These are phyloP conservation scores for Globisporangium uncinulatum DNA, from an alignment of 352 stramenopile species.

Conservation along the genomic window DNA sequence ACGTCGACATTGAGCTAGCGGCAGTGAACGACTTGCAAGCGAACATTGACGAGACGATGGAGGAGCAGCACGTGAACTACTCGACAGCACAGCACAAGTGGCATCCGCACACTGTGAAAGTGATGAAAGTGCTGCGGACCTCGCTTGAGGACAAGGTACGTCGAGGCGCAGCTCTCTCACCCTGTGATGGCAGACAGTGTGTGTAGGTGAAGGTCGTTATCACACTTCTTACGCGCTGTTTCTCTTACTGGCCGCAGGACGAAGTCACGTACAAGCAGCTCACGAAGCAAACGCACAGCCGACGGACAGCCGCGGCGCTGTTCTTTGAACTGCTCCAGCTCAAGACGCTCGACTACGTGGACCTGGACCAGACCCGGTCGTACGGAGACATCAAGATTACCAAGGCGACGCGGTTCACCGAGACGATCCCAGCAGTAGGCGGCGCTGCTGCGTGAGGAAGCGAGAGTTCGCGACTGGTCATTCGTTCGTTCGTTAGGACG, in stretches of 20 bases:
- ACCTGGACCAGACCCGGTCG: slow-evolving; percentile 89
- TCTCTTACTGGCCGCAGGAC: slow-evolving; percentile 17
- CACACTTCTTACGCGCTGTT: too few relatives aligned
- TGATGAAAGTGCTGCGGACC: slow-evolving; percentile 86
- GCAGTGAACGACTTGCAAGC: slow-evolving; percentile 73
- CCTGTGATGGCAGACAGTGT: background rate
- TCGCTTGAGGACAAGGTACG: slow-evolving; percentile 66
- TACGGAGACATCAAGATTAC: slow-evolving; percentile 94
- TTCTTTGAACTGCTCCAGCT: slow-evolving; percentile 98
- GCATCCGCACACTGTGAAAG: slow-evolving; percentile 97
- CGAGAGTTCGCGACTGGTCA: background rate
- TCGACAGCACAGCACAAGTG: slow-evolving; percentile 90
- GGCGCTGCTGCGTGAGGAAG: slow-evolving; percentile 18
- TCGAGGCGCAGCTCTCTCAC: background rate
- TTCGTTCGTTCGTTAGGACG: background rate
- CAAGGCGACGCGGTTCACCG: slow-evolving; percentile 61
- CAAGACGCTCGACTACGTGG: slow-evolving; percentile 98
- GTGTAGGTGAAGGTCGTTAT: background rate
- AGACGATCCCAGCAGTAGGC: slow-evolving; percentile 78
- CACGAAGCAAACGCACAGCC: slow-evolving; percentile 73
- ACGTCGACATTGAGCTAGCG: slow-evolving; percentile 78
- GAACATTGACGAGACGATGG: slow-evolving; percentile 38
- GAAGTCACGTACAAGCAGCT: slow-evolving; percentile 84
- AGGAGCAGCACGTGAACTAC: slow-evolving; percentile 24
- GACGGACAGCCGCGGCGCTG: slow-evolving; percentile 88